Percentiles rank a stretch among this genome's conserved stretches.
Conservation (phyloP, 1,284 basidiomycete species). For the Cryptococcus hybrid region DNA sequence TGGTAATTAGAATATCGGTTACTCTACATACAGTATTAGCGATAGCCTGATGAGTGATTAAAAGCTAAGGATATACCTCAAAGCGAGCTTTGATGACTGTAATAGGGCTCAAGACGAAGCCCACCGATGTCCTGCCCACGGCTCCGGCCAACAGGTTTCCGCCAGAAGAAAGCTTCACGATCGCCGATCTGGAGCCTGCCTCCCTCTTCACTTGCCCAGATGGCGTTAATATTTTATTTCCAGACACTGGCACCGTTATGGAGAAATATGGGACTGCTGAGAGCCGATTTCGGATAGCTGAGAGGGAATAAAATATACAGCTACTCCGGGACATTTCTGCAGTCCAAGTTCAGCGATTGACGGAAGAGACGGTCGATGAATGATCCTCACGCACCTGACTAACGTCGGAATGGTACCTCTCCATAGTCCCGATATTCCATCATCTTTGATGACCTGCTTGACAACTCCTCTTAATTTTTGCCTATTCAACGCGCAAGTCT, state of each 20-base stretch:
- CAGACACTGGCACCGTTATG: constrained; percentile 7
- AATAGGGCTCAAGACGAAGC: constrained; percentile 87
- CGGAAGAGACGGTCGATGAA: not conserved
- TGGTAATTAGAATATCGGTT: constrained; percentile 69
- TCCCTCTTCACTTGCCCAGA: constrained; percentile 1
- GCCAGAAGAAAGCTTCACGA: constrained; percentile 71
- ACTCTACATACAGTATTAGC: constrained; percentile 53
- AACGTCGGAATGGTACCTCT: constrained; percentile 81
- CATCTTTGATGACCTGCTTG: constrained; percentile 45
- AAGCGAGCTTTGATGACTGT: constrained; percentile 93
- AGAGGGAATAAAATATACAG: constrained; percentile 82
- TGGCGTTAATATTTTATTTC: not conserved
- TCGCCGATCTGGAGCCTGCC: constrained; percentile 42
- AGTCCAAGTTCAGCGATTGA: constrained; percentile 28
- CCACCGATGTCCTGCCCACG: constrained; percentile 76
- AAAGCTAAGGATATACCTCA: constrained; percentile 62
- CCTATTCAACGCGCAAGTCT: constrained; percentile 12
- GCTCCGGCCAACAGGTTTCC: constrained; percentile 92
- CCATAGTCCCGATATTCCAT: constrained; percentile 58
- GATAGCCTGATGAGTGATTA: not conserved
- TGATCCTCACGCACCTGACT: constrained; percentile 56
- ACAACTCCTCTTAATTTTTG: constrained; percentile 27
- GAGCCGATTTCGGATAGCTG: constrained; percentile 68
- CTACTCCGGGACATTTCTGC: constrained; percentile 87
- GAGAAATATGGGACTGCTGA: constrained; percentile 34